Base-by-base conservation (phyloP, 2,329 filamentous ascomycete species). In the Exophiala aquamarina region DNA sequence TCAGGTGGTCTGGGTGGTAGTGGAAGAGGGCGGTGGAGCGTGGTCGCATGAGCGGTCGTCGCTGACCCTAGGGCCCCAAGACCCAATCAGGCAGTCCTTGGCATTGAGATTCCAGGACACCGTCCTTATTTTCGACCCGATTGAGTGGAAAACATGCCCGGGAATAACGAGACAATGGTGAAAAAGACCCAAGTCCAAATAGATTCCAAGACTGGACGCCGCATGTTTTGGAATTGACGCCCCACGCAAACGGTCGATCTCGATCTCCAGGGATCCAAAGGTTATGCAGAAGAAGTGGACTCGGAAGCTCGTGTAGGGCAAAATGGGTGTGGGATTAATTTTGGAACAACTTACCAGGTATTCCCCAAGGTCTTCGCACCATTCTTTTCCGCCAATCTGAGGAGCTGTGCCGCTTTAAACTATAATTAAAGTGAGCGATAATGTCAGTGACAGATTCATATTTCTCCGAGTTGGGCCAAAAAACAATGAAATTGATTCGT, bases 331-430 rank as follows among this genome's bases (percentile, higher is more conserved):
- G 23, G 11, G 6, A 11, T 26, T 26, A 26, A 26, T 26, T 26
- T 26, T 26, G 23, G 46, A 47, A 38, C 13, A 50, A 80, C 87
- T 69, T 84, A 96, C 92, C 93, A 98, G 61, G 88, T 87, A 73
- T 97, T 96, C 54, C 93, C 93, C 56, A 97, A 75, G 45, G 83
- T 90, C 75, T 95, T 96, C 70, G 84, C 87, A 41, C 92, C 92
- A 64, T 84, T 87, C 63, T 88, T 78, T 71, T 97, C 93, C 29
- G 93, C 91, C 62, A 92, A 78, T 62, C 92, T 88, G 68, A 95
- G 89, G 72, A 96, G 96, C 69, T 87, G 88, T 59, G 93, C 91
- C 61, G 93, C 79, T 60, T 77, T 80, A 72, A 82, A 89, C 87
- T 91, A 67, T 60, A 53, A 42, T 42, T 45, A 56, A 55, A 57